phyloP scores from a whole-genome alignment of 78 protist species.

The Chrysochromulina tobinii region DNA sequence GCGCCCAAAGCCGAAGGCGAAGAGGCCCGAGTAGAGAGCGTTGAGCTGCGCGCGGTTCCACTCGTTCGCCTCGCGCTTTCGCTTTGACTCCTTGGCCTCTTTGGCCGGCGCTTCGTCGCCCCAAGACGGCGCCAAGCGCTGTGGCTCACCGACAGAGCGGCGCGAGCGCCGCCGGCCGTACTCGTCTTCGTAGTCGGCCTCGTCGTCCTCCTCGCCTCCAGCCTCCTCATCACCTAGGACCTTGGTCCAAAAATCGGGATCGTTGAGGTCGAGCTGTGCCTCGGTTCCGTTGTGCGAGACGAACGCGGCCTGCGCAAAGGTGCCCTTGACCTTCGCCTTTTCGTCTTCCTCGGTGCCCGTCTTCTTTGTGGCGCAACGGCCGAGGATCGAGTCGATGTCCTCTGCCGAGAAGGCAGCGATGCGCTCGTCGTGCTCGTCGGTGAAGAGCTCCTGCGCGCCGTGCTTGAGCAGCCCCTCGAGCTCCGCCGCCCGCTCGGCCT shows the following conservation, averaged over 20 bases:
- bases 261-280: slow-evolving; percentile 54
- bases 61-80: background rate
- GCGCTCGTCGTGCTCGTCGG: background rate
- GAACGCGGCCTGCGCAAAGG: no score
- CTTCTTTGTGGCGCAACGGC: no score
- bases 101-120: no score
- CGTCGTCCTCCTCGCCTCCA: no score
- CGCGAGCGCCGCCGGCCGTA: background rate
- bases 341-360: background rate
- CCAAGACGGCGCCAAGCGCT: background rate
- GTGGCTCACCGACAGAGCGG: background rate
- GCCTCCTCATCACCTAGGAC: background rate
- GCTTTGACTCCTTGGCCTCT: background rate
- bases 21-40: background rate
- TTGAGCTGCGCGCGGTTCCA: background rate
- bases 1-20: background rate
- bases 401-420: slow-evolving; percentile 59
- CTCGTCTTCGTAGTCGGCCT: background rate
- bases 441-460: background rate
- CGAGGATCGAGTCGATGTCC: slow-evolving; percentile 75
- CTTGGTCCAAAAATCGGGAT: slow-evolving; percentile 79
- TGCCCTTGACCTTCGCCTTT: no score
- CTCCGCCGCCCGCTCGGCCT: background rate
- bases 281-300: no score
- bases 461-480: background rate